Evolutionary conservation across 352 stramenopile species (phyloP), one percentile per base, ranked within the genome.

Genomic region (Pythium dissotocum): DNA sequence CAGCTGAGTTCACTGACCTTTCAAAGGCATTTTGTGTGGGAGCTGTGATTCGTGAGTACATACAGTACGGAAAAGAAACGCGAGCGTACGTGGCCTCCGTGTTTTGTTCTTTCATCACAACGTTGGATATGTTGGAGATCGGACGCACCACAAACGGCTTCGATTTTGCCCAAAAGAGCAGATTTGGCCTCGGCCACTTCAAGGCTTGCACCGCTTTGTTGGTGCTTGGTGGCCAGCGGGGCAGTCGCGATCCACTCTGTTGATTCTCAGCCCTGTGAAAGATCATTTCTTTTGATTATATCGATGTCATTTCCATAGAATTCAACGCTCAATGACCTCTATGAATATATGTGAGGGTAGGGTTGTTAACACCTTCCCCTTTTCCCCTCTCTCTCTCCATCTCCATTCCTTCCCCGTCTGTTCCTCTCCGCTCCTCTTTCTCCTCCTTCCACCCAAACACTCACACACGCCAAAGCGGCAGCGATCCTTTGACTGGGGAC

Each of bases 371-470:
- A 14, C 8, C n/a, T 32, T 32, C 24, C 46, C 46, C 46, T 26
- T 53, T 53, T 21, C 46, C 46, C 46, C 24, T 32, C 8, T 32
- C 21, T n/a, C 21, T 21, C 46, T 53, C 46, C 46, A 53, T 53
- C 46, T 53, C 46, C 46, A 53, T 53, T 53, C n/a, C 46, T 53
- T 53, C 46, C 46, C 46, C 46, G 46, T 53, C 46, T 53, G 46
- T 53, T 53, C 46, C 13, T 53, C 32, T 53, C 46, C 32, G 46
- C 46, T 53, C 46, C 46, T 53, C 46, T 21, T 53, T 53, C 46
- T 53, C 46, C 46, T 53, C 46, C 46, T 53, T 53, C 46, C 46
- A 53, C 46, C 46, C 46, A 53, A 53, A 53, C 46, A 32, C 46
- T 18, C 38, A 18, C 38, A 44, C 38, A 44, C 7, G 13, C 38